Conservation (phyloP, 2,329 filamentous ascomycete genomes). For the Aspergillus nomiae region DNA sequence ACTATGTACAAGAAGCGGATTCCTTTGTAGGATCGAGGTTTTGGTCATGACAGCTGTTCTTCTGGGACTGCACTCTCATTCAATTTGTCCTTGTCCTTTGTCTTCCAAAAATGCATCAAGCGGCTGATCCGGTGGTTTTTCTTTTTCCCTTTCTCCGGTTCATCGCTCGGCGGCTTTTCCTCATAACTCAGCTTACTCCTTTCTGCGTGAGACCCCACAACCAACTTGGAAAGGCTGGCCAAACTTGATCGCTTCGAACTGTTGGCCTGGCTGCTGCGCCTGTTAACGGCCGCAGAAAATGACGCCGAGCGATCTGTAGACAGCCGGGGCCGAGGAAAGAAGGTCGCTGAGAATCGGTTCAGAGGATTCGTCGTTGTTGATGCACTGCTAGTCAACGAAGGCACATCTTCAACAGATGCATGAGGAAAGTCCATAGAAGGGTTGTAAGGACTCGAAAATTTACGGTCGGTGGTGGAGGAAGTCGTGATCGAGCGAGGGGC, state of each 20-base stretch:
- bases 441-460: conserved; percentile 40
- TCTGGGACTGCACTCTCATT: conserved; percentile 20
- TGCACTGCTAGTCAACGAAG: conserved; percentile 52
- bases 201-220: conserved; percentile 47
- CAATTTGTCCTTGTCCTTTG: conserved; percentile 47
- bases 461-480: conserved; percentile 45
- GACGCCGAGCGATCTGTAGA: conserved; percentile 49
- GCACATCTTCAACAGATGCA: conserved; percentile 51
- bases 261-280: conserved; percentile 42
- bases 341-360: conserved; percentile 46
- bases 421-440: conserved; percentile 42
- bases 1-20: conserved; percentile 17
- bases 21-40: conserved; percentile 18
- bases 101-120: conserved; percentile 53
- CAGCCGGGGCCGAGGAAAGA: conserved; percentile 42
- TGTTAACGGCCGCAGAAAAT: conserved; percentile 42
- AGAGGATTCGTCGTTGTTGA: conserved; percentile 49
- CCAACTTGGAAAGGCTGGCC: conserved; percentile 51
- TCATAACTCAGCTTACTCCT: conserved; percentile 48
- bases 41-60: conserved; percentile 27
- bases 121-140: conserved; percentile 50
- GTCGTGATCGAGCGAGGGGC: conserved; percentile 44
- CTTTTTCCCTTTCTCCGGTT: conserved; percentile 44
- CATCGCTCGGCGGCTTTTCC: conserved; percentile 45
- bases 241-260: conserved; percentile 50